These are phyloP conservation scores for Eutrema salsugineum DNA, from an alignment of 441 rosid species.

Conservation along the genomic window DNA sequence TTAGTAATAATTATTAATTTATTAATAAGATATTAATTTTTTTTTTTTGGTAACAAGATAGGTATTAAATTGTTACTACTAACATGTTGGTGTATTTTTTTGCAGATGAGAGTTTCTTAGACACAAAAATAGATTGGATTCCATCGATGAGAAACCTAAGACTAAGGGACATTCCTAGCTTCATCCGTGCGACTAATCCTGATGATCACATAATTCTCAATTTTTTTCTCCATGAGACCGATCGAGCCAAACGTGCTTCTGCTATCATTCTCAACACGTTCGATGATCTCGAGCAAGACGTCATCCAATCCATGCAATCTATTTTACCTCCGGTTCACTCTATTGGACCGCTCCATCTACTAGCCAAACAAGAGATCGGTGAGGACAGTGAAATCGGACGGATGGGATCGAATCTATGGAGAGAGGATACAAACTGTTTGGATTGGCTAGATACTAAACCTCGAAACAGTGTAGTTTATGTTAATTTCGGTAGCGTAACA, in stretches of 20 bases:
- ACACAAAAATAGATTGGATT: constrained; percentile 32
- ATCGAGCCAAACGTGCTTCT: constrained; percentile 16
- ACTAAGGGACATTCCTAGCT: constrained; percentile 36
- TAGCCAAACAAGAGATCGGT: constrained; percentile 2
- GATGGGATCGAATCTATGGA: constrained; percentile 34
- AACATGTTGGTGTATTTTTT: not conserved
- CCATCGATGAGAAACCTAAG: constrained; percentile 32
- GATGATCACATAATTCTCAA: constrained; percentile 25
- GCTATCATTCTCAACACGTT: constrained; percentile 41
- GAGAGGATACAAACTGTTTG: constrained; percentile 30
- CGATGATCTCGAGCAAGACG: constrained; percentile 27
- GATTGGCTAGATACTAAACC: constrained; percentile 36
- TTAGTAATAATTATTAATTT: too few species aligned
- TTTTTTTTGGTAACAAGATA: too few species aligned
- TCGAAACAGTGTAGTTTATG: constrained; percentile 31
- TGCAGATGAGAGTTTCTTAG: constrained; percentile 35
- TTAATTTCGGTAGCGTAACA: constrained; percentile 42
- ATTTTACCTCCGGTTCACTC: constrained; percentile 25
- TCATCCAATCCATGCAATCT: constrained; percentile 1
- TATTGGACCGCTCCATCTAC: constrained; percentile 34
- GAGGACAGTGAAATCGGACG: constrained; percentile 3
- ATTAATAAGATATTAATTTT: not conserved
- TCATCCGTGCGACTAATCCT: constrained; percentile 23
- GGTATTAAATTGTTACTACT: too few species aligned
- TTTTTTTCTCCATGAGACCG: not conserved